These are phyloP conservation scores for Botrytis fragariae DNA, from an alignment of 2,329 filamentous ascomycete genomes.

Conservation along the genomic window DNA sequence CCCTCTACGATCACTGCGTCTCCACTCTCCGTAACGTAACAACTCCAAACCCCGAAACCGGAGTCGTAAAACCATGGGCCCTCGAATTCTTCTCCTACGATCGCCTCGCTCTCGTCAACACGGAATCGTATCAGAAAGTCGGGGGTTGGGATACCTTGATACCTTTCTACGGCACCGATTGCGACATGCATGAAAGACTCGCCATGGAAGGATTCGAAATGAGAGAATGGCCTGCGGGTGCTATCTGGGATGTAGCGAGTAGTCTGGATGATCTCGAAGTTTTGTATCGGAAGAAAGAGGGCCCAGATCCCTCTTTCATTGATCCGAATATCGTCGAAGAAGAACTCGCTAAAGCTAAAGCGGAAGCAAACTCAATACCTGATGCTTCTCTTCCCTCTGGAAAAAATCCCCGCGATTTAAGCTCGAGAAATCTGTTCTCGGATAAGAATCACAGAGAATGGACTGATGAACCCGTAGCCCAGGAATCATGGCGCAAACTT, in stretches of 20 bases:
- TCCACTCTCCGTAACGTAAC: constrained; percentile 21
- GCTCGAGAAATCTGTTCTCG: neutral
- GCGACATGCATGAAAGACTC: constrained; percentile 51
- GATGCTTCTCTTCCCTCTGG: too few species aligned
- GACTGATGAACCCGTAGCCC: neutral
- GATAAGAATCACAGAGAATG: neutral
- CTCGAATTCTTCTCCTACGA: constrained; percentile 55
- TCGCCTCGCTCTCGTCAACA: constrained; percentile 49
- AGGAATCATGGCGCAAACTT: constrained; percentile 36
- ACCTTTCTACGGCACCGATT: constrained; percentile 55
- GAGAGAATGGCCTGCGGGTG: constrained; percentile 42
- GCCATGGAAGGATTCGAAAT: constrained; percentile 45
- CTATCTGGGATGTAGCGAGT: constrained; percentile 47
- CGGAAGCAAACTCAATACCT: neutral
- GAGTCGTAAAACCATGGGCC: constrained; percentile 42
- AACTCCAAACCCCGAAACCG: constrained; percentile 16
- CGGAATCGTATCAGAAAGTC: constrained; percentile 41
- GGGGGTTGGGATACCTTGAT: constrained; percentile 58
- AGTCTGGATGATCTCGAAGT: constrained; percentile 29
- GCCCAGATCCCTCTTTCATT: neutral
- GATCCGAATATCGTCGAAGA: constrained; percentile 4
- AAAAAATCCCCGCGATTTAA: neutral
- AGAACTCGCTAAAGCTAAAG: constrained; percentile 3
- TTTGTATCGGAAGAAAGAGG: constrained; percentile 14
- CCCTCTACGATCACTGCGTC: constrained; percentile 24